phyloP scores from a whole-genome alignment of 352 stramenopile species.

The Phytophthora nicotianae region DNA sequence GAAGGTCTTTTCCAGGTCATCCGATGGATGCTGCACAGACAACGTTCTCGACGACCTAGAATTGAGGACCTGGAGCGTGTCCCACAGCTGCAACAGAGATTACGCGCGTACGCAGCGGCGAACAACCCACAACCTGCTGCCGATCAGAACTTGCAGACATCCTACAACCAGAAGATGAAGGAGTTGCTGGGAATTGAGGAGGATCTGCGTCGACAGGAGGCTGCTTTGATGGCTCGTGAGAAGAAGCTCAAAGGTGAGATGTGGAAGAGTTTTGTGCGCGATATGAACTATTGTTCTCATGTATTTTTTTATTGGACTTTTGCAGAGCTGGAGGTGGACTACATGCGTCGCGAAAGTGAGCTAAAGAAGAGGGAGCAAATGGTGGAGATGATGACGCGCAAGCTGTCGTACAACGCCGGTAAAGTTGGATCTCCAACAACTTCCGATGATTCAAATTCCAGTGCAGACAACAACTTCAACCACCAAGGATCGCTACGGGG shows the following conservation, averaged over 20 bases:
- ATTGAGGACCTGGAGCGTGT: conserved; percentile 88
- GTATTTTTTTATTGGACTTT: conserved; percentile 7
- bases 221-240: conserved; percentile 80
- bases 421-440: conserved; percentile 76
- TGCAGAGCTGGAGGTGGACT: conserved; percentile 80
- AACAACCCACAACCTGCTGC: conserved; percentile 40
- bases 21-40: conserved; percentile 90
- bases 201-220: conserved; percentile 84
- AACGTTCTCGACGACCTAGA: conserved; percentile 78
- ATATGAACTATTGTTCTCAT: neutral
- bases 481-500: conserved; percentile 39
- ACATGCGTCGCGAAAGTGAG: conserved; percentile 75
- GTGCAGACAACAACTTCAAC: conserved; percentile 69
- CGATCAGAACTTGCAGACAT: conserved; percentile 77
- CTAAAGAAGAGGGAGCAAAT: conserved; percentile 89
- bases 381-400: conserved; percentile 81
- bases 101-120: conserved; percentile 76
- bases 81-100: conserved; percentile 78
- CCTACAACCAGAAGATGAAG: conserved; percentile 90
- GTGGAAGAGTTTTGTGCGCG: neutral
- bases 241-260: conserved; percentile 83
- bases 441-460: conserved; percentile 81
- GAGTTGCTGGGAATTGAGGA: conserved; percentile 86
- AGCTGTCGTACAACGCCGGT: conserved; percentile 63
- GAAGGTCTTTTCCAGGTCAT: conserved; percentile 91